A percentile compares a stretch with the other conserved stretches of the same genome.
Conservation (phyloP, 768 basidiomycete genomes). For the Trametes villosa region DNA sequence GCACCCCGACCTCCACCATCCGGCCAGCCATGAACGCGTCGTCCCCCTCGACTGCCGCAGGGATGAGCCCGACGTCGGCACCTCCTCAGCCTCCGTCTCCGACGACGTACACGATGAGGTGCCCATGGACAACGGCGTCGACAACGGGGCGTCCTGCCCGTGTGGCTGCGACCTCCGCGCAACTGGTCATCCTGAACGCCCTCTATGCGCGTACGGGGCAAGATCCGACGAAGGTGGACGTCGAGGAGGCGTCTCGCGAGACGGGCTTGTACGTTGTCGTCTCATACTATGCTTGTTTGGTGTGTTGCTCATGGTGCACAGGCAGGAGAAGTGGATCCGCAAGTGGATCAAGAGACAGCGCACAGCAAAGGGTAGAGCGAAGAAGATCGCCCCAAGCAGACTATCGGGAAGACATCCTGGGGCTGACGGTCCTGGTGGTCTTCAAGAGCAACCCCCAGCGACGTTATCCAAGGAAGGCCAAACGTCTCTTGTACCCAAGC, state of each 20-base stretch:
- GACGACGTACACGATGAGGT: conserved; percentile 9
- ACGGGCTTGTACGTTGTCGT: conserved; percentile 27
- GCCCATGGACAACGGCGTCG: conserved; percentile 6
- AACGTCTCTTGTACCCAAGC: too few relatives aligned
- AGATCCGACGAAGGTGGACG: conserved; percentile 18
- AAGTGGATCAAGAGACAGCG: conserved; percentile 28
- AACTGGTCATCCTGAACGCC: conserved; percentile 14
- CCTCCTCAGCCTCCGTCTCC: background rate
- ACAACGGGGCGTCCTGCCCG: background rate
- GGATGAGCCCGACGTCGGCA: background rate
- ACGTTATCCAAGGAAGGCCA: too few relatives aligned
- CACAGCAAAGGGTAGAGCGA: conserved; percentile 2
- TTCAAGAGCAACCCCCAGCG: too few relatives aligned
- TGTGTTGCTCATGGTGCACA: background rate
- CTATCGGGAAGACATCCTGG: background rate
- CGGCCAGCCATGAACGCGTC: background rate
- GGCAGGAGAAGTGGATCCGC: conserved; percentile 28
- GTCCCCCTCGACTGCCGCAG: background rate
- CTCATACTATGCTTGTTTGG: background rate
- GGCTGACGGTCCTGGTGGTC: too few relatives aligned
- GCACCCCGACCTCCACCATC: background rate
- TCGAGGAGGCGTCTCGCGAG: conserved; percentile 16
- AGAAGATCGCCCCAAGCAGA: background rate
- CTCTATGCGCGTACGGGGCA: conserved; percentile 15
- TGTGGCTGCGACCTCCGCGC: conserved; percentile 17